A percentile compares a stretch with the other conserved stretches of the same genome.
Evolutionary conservation across 2,329 filamentous ascomycete species (phyloP).

Genomic region (Raffaelea arxii): DNA sequence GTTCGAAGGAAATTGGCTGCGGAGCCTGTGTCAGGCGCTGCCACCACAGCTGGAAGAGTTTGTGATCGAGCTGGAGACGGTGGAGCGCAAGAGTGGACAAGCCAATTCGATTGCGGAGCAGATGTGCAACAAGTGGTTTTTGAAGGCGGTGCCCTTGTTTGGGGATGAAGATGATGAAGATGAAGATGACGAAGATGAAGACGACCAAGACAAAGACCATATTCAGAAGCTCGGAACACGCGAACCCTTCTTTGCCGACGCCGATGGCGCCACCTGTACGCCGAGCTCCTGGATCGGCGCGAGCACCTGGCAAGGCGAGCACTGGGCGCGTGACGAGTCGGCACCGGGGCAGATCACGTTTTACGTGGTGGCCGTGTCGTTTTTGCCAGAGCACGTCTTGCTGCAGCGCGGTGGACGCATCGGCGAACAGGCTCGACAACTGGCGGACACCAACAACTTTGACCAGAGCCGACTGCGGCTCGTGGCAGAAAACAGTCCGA

Average conservation of each 20-base stretch:
- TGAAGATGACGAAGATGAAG: neutral
- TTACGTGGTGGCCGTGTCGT: conserved; percentile 31
- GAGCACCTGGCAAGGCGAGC: conserved; percentile 26
- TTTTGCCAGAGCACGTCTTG: conserved; percentile 14
- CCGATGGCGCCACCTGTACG: conserved; percentile 1
- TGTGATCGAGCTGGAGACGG: conserved; percentile 35
- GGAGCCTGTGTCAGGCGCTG: conserved; percentile 13
- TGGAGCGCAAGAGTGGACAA: conserved; percentile 33
- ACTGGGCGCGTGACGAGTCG: conserved; percentile 33
- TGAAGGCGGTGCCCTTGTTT: conserved; percentile 19
- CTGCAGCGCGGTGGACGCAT: conserved; percentile 6
- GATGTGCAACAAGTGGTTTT: conserved; percentile 24
- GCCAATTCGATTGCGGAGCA: conserved; percentile 32
- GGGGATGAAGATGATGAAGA: conserved; percentile 9
- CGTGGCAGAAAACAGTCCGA: too few species aligned
- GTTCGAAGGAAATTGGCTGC: conserved; percentile 28
- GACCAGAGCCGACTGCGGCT: neutral
- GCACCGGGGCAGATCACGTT: conserved; percentile 29
- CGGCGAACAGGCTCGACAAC: neutral
- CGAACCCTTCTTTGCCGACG: conserved; percentile 18
- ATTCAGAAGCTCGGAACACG: neutral
- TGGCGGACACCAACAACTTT: neutral
- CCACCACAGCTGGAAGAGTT: conserved; percentile 27
- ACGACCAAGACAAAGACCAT: neutral
- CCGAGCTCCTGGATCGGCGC: conserved; percentile 32